Base-by-base conservation (phyloP, 2,329 filamentous ascomycete species). In the Aspergillus spinulosporus region DNA sequence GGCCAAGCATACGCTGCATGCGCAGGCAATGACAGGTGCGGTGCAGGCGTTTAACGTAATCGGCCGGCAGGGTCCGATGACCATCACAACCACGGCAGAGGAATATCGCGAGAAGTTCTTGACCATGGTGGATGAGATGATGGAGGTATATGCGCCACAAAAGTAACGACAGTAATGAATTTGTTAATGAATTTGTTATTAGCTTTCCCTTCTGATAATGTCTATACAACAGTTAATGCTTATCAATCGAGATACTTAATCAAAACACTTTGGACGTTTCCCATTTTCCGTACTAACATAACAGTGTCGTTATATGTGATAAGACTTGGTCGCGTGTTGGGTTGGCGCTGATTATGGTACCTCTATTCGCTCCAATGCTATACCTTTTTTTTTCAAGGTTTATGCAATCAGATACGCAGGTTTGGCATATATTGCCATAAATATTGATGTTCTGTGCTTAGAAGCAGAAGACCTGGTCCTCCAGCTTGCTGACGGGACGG, bases 391-490 rank as follows among this genome's bases (percentile, higher is more conserved):
- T 21, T 21, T 21, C 31, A n/a, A 52, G 28, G 45, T 2, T 37
- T 12, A 12, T 39, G 14, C 5, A 37, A 15, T 15, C 15, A 9
- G 5, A 3, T 42, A 45, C 45, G 42, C 49, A 42, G 42, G 26
- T 21, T 34, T 15, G n/a, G 49, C 31, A 45, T 46, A 51, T 49
- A 21, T 21, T 21, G 14, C 14, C 29, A 4, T 29, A 4, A 39
- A n/a, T n/a, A n/a, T 14, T 11, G 5, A n/a, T n/a, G 36, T 14
- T n/a, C 26, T 43, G 26, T 37, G 44, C 54, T 77, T 89, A 92
- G 78, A 99, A 99, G 71, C 90, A 92, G 80, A 99, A 99, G 65
- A 99, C 90, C 77, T 97, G 94, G 75, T 99, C 94, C 73, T 93
- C 89, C 52, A 97, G 86, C 85, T 97, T 97, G 86, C 92, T 97